A percentile compares a stretch with the other conserved stretches of the same genome.
phyloP scores from a whole-genome alignment of 1,139 yeast species.

The Sugiyamaella japonica region DNA sequence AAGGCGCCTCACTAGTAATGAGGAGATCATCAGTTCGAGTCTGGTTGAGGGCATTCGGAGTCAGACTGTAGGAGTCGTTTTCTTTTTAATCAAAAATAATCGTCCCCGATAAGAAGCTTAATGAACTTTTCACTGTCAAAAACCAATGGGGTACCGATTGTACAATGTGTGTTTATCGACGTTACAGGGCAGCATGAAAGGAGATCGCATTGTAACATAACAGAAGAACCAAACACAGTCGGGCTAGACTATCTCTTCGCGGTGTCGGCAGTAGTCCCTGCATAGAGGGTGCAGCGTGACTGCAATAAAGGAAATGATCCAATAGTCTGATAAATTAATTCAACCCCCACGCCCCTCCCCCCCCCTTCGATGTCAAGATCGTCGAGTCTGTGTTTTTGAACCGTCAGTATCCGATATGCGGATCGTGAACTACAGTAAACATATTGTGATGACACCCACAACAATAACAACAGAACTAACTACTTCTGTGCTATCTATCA shows the following conservation, averaged over 20 bases:
- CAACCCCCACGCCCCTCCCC: no score
- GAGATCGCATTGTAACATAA: no score
- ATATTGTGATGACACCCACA: no score
- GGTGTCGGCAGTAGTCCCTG: neutral
- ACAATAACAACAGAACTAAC: no score
- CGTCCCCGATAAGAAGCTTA: neutral
- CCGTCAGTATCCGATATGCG: neutral
- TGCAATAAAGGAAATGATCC: neutral
- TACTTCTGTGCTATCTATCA: no score
- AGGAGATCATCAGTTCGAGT: constrained; percentile 87
- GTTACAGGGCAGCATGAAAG: no score
- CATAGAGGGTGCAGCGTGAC: neutral
- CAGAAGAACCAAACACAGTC: no score
- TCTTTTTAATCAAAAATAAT: neutral
- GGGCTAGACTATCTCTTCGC: no score
- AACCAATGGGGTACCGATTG: no score
- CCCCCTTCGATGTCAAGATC: neutral
- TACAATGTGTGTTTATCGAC: no score
- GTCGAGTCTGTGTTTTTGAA: neutral
- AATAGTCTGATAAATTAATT: neutral
- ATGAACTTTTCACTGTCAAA: no score
- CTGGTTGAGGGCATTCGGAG: constrained; percentile 64
- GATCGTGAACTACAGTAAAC: no score
- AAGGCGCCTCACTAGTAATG: constrained; percentile 92
- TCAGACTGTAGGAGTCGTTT: neutral